Evolutionary conservation across 1,284 basidiomycete species (phyloP), one percentile per base, ranked within the genome.

Genomic region (Phellopilus nigrolimitatus): DNA sequence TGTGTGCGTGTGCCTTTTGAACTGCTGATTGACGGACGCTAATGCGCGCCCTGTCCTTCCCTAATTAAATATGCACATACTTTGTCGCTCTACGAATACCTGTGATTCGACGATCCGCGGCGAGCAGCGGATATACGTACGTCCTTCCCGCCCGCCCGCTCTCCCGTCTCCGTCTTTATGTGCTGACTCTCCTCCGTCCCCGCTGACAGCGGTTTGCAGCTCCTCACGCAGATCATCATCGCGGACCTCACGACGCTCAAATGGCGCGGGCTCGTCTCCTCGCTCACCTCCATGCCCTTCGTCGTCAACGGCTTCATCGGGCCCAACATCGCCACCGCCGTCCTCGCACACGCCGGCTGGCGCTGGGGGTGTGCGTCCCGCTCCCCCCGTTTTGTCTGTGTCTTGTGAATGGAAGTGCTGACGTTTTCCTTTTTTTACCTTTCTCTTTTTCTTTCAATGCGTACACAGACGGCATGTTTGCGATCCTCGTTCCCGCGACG

Each of bases 241-340:
- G 88, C 88, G 15, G 89, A 93, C 62, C 82, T 87, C 58, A 91
- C 90, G 2, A 84, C 81, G 1, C 75, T 91, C 10, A 75, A 81
- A 61, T 91, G 86, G 84, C 78, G 89, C 52, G 88, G 86, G 9
- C 71, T 91, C 8, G 77, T 86, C 15, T 76, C 80, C 2, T 74
- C 75, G 10, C 65, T 86, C n/a, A 75, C 79, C 22, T 80, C 81
- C 6, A 64, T 82, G 33, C 88, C 88, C 10, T 88, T 84, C 68
- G 69, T 87, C 58, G 70, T 88, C 67, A 75, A 80, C 65, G 70
- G 75, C 40, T 90, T 83, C 65, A 74, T 91, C 57, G 80, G 84
- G 4, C 77, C 85, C 7, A 87, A 88, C 61, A 79, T 91, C 47
- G 72, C 76, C 6, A 73, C 81, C 15, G 68, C 71, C 30, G 69